phyloP scores from a whole-genome alignment of 345 rosid genomes.

The Sisymbrium altissimum region DNA sequence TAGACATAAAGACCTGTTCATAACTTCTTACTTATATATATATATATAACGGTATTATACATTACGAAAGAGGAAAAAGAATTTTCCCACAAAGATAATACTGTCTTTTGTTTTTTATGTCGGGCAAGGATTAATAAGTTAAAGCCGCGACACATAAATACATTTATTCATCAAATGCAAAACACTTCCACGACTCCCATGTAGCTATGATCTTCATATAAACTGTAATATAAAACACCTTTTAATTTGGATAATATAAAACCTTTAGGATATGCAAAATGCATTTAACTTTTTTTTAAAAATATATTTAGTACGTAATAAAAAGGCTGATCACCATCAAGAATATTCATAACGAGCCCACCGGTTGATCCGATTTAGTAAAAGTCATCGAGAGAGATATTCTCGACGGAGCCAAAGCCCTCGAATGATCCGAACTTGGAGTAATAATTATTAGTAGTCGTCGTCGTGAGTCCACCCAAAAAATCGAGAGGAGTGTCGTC shows the following conservation, averaged over 20 bases:
- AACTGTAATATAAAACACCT: conserved; percentile 22
- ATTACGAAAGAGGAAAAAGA: background rate
- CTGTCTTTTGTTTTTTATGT: background rate
- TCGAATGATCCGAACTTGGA: conserved; percentile 53
- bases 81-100: background rate
- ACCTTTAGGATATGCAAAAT: conserved; percentile 12
- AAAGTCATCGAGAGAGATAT: conserved; percentile 73
- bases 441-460: conserved; percentile 37
- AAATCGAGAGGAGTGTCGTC: conserved; percentile 81
- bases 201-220: conserved; percentile 17
- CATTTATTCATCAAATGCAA: conserved; percentile 18
- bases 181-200: conserved; percentile 1
- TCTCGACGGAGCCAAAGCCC: conserved; percentile 76
- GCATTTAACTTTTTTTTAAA: background rate
- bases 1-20: background rate
- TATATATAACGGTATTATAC: background rate
- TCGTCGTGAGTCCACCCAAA: conserved; percentile 61
- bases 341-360: conserved; percentile 18
- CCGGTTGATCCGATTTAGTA: conserved; percentile 29
- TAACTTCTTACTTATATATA: background rate
- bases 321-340: conserved; percentile 18
- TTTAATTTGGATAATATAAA: background rate
- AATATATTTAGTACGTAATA: background rate
- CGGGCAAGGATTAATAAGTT: conserved; percentile 11
- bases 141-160: conserved; percentile 18